Base-by-base conservation (phyloP, 1,284 basidiomycete species). In the Cutaneotrichosporon cyanovorans region DNA sequence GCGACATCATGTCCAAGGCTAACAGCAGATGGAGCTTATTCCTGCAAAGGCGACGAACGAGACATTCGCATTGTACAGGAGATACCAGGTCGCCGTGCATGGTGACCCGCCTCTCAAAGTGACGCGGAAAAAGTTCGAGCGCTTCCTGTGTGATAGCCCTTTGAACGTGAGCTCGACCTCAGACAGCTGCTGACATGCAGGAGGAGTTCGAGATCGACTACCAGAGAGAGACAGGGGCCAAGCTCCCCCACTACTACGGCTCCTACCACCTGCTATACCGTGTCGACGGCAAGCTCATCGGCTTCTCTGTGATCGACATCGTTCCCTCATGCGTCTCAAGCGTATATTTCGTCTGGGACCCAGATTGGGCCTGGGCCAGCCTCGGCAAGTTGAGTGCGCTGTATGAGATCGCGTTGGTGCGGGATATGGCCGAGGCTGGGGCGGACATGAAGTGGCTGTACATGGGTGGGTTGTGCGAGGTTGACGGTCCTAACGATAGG, bases 281-380 rank as follows among this genome's bases (percentile, higher is more conserved):
- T 53, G 66, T 93, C 18, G 84, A 96, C 58, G 85, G 81, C 9
- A 64, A 82, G 61, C 76, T 97, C 12, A 80, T 97, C 38, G 93
- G 86, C 0, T 78, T 98, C 58, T 84, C 82, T 2, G 87, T 98
- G 12, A 75, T 98, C 47, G 95, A 98, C 65, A 83, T 99, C 46
- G 75, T 98, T 6, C 93, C 92, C 0, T 66, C 68, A 22, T 92
- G 93, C 57, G 84, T 98, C 4, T 93, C 89, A 14, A 89, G 86
- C 55, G 93, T 98, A 9, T 98, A 98, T 70, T 92, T 97, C 66
- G 84, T 93, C 73, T 97, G 95, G 73, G 81, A 90, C 60, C 80
- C 82, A 8, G 76, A 76, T 30, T 92, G 81, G 77, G 82, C 85
- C 34, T 72, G 70, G 70, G 70, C 70, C 9, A 62, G 62, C 11